phyloP scores from a whole-genome alignment of 768 basidiomycete species.

The Wakefieldia striispora region DNA sequence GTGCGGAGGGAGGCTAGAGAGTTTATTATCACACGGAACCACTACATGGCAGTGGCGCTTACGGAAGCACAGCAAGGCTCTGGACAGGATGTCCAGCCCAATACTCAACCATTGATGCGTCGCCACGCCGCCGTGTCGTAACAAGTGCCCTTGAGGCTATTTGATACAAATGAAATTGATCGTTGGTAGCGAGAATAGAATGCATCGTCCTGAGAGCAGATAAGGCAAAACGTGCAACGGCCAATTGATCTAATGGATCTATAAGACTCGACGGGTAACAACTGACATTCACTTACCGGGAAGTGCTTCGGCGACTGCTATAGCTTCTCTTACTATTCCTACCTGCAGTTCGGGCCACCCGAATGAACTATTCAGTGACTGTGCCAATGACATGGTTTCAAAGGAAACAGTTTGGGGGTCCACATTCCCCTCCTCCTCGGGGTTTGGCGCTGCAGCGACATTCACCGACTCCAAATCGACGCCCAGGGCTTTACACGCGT shows the following conservation, averaged over 20 bases:
- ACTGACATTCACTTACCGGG: constrained; percentile 57
- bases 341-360: constrained; percentile 97
- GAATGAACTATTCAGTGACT: constrained; percentile 48
- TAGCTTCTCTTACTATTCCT: constrained; percentile 88
- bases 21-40: constrained; percentile 4
- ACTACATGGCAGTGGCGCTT: constrained; percentile 26
- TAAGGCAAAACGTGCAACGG: constrained; percentile 87
- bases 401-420: constrained; percentile 6
- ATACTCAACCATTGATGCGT: constrained; percentile 68
- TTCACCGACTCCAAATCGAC: constrained; percentile 75
- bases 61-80: constrained; percentile 79
- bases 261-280: not conserved
- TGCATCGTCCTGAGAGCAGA: constrained; percentile 78
- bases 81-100: constrained; percentile 85
- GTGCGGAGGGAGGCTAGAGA: constrained; percentile 61
- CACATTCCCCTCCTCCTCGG: constrained; percentile 21
- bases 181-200: constrained; percentile 61
- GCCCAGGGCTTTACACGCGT: constrained; percentile 78
- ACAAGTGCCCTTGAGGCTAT: constrained; percentile 71
- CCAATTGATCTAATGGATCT: constrained; percentile 62
- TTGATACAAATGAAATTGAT: constrained; percentile 78
- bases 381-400: constrained; percentile 43
- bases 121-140: constrained; percentile 76
- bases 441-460: constrained; percentile 36
- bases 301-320: constrained; percentile 86